Evolutionary conservation across 495 filamentous ascomycete species (phyloP), one percentile per base, ranked within the genome.

Genomic region (Aspergillus coremiiformis): DNA sequence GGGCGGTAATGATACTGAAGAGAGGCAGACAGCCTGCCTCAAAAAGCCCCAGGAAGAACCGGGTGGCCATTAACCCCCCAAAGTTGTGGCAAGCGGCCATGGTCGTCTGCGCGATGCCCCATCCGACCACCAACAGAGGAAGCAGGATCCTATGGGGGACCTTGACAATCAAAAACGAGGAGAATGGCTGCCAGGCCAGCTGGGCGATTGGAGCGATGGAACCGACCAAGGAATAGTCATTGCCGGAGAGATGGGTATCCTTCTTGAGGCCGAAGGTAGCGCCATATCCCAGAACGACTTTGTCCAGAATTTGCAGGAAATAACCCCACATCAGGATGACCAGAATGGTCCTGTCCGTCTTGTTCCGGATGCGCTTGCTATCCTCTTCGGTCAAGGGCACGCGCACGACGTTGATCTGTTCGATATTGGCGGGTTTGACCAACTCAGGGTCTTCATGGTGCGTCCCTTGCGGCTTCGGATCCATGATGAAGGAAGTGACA

Each of bases 121-220:
- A 62, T 26, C 81, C 81, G 9, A 84, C 62, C 10, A 77, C 68
- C n/a, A 85, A 60, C 0, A 45, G 26, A 0, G 83, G 79, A 82
- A 85, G 84, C 1, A 86, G 65, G 33, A 82, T 79, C n/a, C 78
- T 74, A 55, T 78, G 81, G 0, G 81, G 82, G 2, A 86, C 78
- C 57, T 81, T 82, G 56, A 85, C 79, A 58, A 86, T 84, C 26
- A 86, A 66, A 44, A 74, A 66, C 1, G 79, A 80, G 1, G 83
- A 84, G 61, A 84, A 79, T 2, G 82, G 83, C 63, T 84, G 82
- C 81, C 79, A 84, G 26, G 67, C 74, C 44, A 86, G 71, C 64
- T 85, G 82, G 9, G 82, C 82, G 51, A 84, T 82, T 1, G 82
- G 77, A 0, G 74, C 75, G 22, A 85, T 83, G 4, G 78, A 81